phyloP scores from a whole-genome alignment of 495 filamentous ascomycete species.

The Hypoxylon fuscum region DNA sequence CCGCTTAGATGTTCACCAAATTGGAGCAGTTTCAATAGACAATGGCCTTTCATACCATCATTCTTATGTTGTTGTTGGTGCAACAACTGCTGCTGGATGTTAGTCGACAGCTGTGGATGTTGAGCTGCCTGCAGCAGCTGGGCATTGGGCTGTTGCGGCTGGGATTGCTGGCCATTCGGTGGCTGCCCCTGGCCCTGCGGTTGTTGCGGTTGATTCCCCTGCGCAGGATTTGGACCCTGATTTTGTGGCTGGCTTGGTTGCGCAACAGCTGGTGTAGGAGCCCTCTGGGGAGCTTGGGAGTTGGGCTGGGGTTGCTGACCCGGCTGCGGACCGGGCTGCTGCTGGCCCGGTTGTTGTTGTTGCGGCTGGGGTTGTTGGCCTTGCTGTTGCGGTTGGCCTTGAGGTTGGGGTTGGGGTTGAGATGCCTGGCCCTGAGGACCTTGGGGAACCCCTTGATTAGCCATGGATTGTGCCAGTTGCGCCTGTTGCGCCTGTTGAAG shows the following conservation, averaged over 20 bases:
- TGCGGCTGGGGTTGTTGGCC: constrained; percentile 45
- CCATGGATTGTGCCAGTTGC: constrained; percentile 46
- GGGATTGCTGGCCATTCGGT: constrained; percentile 48
- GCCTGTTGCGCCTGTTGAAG: constrained; percentile 35
- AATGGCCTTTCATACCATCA: constrained; percentile 64
- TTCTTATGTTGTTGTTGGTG: constrained; percentile 63
- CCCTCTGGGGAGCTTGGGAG: constrained; percentile 41
- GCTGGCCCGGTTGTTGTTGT: constrained; percentile 49
- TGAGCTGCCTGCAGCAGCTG: constrained; percentile 52
- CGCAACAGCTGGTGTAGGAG: constrained; percentile 39
- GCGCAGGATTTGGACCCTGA: constrained; percentile 39
- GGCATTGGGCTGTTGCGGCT: constrained; percentile 40
- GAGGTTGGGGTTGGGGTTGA: constrained; percentile 44
- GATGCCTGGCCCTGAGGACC: constrained; percentile 46
- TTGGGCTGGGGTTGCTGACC: constrained; percentile 34
- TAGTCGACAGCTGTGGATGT: constrained; percentile 51
- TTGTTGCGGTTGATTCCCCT: constrained; percentile 59
- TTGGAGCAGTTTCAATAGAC: constrained; percentile 69
- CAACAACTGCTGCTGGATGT: constrained; percentile 52
- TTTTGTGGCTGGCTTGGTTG: constrained; percentile 47
- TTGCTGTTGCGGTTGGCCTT: constrained; percentile 46
- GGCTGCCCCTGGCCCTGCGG: constrained; percentile 56
- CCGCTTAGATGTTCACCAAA: constrained; percentile 77
- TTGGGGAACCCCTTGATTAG: constrained; percentile 38
- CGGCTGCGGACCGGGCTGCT: constrained; percentile 36